These are phyloP conservation scores for Aspergillus nanangensis DNA, from an alignment of 495 filamentous ascomycete species.

Conservation along the genomic window DNA sequence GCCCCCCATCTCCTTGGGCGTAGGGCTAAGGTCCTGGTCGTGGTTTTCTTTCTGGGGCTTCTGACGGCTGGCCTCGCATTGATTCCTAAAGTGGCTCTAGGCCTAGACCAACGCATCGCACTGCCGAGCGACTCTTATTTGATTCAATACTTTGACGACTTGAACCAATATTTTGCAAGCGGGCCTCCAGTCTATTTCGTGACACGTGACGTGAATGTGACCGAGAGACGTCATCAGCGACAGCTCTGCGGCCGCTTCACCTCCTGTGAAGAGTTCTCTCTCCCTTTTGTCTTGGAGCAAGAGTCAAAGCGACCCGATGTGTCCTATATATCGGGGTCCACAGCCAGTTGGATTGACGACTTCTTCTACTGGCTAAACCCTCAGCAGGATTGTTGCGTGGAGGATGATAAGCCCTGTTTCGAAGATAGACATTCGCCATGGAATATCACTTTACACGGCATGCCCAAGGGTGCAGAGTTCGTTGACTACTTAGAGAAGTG, in stretches of 20 bases:
- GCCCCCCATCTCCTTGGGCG: conserved; percentile 76
- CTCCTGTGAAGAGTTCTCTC: conserved; percentile 75
- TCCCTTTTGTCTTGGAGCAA: conserved; percentile 84
- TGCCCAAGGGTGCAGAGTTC: conserved; percentile 91
- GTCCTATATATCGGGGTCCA: conserved; percentile 86
- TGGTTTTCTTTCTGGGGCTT: conserved; percentile 81
- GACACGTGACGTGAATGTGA: conserved; percentile 72
- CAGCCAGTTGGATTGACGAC: conserved; percentile 95
- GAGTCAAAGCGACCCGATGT: conserved; percentile 87
- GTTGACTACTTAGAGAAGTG: conserved; percentile 78
- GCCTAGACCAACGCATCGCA: conserved; percentile 89
- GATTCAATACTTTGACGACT: conserved; percentile 90
- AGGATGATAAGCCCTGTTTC: conserved; percentile 70
- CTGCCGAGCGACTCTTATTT: conserved; percentile 90
- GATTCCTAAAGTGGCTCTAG: conserved; percentile 78
- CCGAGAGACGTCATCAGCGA: conserved; percentile 67
- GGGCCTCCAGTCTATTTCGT: conserved; percentile 98
- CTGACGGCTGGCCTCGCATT: conserved; percentile 80
- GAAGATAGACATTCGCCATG: conserved; percentile 67
- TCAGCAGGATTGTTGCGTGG: conserved; percentile 73
- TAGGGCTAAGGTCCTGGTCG: conserved; percentile 67
- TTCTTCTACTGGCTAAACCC: conserved; percentile 96
- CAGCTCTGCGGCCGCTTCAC: conserved; percentile 89
- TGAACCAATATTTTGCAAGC: conserved; percentile 85
- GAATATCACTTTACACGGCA: conserved; percentile 83